Evolutionary conservation across 2,329 filamentous ascomycete genomes (phyloP).

Genomic region (Sclerotinia trifoliorum): DNA sequence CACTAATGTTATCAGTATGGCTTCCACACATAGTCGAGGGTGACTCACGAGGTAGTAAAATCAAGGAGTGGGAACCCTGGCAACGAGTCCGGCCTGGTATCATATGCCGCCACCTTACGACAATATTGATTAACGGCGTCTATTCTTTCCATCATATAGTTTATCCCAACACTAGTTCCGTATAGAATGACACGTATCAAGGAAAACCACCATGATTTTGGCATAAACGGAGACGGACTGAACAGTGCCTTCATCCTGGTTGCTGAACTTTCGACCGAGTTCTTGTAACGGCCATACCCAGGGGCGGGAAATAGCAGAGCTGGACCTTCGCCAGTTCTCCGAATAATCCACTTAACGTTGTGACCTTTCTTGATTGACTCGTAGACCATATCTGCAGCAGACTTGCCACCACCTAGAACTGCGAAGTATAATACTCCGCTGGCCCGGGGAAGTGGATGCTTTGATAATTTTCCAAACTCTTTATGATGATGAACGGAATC

Average conservation of each 20-base stretch:
- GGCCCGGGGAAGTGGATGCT: neutral
- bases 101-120: slow-evolving; percentile 3
- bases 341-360: slow-evolving; percentile 15
- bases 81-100: neutral
- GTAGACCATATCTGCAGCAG: slow-evolving; percentile 20
- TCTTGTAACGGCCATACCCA: slow-evolving; percentile 14
- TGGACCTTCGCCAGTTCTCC: slow-evolving; percentile 18
- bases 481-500: slow-evolving; percentile 18
- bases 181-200: neutral
- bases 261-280: slow-evolving; percentile 25
- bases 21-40: neutral
- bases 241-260: slow-evolving; percentile 10
- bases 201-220: neutral
- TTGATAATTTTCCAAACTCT: slow-evolving; percentile 20
- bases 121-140: slow-evolving; percentile 1
- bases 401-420: slow-evolving; percentile 22
- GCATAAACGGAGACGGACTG: slow-evolving; percentile 17
- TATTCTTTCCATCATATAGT: slow-evolving; percentile 11
- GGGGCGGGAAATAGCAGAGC: slow-evolving; percentile 8
- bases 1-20: slow-evolving; percentile 1
- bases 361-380: slow-evolving; percentile 6
- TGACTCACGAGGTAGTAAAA: slow-evolving; percentile 17
- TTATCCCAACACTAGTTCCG: slow-evolving; percentile 2
- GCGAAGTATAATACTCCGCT: neutral
- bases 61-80: neutral